Conservation (phyloP, 257 asterid genomes). For the Ajuga chamaepitys region DNA sequence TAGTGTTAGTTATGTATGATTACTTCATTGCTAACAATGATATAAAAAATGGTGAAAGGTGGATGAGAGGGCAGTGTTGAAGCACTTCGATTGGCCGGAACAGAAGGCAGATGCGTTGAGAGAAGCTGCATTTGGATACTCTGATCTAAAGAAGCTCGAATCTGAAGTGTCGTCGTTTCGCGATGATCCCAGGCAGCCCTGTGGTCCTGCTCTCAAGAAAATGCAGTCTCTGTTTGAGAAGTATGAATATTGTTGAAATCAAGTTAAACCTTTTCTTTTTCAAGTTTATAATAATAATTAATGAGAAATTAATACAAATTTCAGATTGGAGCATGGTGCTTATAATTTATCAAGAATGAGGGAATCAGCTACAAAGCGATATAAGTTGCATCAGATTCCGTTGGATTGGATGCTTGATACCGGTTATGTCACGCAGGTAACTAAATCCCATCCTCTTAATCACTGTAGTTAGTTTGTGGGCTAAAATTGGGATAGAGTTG, state of each 20-base stretch:
- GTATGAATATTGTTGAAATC: conserved; percentile 23
- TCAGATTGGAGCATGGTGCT: conserved; percentile 85
- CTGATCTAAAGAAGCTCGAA: conserved; percentile 87
- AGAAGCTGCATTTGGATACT: conserved; percentile 97
- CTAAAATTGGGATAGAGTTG: no score
- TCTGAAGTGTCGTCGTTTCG: conserved; percentile 66
- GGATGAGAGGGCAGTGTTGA: conserved; percentile 98
- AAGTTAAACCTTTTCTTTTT: not conserved
- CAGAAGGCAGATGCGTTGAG: conserved; percentile 89
- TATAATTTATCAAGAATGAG: conserved; percentile 81
- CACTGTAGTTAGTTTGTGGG: no score
- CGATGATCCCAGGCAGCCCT: conserved; percentile 76
- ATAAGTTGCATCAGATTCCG: conserved; percentile 67
- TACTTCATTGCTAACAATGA: no score
- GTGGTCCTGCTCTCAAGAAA: conserved; percentile 74
- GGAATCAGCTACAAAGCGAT: conserved; percentile 71
- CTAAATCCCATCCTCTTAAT: no score
- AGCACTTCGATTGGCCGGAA: conserved; percentile 98
- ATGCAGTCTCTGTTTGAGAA: conserved; percentile 89
- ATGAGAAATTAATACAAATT: no score
- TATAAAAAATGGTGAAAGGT: conserved; percentile 45
- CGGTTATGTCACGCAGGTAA: conserved; percentile 77
- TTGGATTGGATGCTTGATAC: conserved; percentile 88
- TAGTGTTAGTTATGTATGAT: no score
- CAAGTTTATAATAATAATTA: no score